Evolutionary conservation across 2,329 filamentous ascomycete genomes (phyloP), one percentile per base, ranked within the genome.

Genomic region (Trichoderma simmonsii): DNA sequence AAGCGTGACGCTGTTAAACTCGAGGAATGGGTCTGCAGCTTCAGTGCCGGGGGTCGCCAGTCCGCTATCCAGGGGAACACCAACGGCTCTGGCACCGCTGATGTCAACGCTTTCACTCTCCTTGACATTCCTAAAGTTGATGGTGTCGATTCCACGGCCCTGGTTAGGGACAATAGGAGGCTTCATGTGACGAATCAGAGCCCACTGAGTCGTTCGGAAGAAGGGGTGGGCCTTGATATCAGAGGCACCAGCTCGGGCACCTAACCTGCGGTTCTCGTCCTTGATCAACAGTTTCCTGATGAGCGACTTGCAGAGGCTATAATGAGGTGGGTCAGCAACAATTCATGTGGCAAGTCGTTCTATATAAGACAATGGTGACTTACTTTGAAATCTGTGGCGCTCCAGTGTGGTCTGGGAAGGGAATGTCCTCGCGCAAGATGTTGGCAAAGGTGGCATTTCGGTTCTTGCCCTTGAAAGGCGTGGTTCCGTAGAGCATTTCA

Each of bases 401-500:
- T 39, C 93, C 92, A 32, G 91, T 89, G 76, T 96, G 92, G 78
- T 99, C 96, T 0, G 96, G 95, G 83, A 99, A 99, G 6, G 93
- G 93, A 73, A 98, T 96, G 75, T 99, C 96, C 81, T 99, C 96
- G 68, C 95, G 88, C 74, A 99, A 83, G 76, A 99, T 99, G 80
- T 98, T 99, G 73, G 95, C 95, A 84, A 99, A 99, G 0, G 96
- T 99, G 15, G 95, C 94, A 78, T 98, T 99, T 51, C 96, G 90
- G 82, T 98, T 99, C 89, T 99, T 98, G 77, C 96, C 96, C 86
- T 99, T 99, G 88, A 99, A 99, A 1, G 96, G 96, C 0, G 96
- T 99, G 0, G 95, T 99, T 70, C 96, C 96, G 83, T 95, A 99
- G 43, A 99, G 87, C 96, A 99, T 99, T 83, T 99, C 96, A 81